Base-by-base conservation (phyloP, 1,139 yeast species). In the Arxiozyma telluris region DNA sequence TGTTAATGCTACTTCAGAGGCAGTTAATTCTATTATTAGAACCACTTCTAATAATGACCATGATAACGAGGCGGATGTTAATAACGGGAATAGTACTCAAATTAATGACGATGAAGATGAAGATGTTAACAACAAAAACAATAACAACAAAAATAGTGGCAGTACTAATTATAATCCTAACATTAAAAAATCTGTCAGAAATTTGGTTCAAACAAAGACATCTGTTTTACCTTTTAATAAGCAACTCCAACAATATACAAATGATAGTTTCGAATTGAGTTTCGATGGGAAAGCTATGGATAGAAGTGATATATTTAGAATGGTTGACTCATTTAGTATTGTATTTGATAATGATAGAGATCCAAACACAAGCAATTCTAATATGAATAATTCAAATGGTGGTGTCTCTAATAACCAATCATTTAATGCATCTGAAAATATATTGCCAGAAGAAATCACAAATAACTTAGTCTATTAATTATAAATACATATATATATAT, bases 281-380 rank as follows among this genome's bases (percentile, higher is more conserved):
- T 73, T 73, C 54, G 76, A 73, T 57, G 76, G 76, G 9, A 73
- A 73, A 55, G 76, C 76, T 2, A 62, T 73, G 67, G 73, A 72
- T 58, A 68, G 67, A 53, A 71, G 71, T 54, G 76, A 73, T 59
- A 59, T 72, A 21, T 71, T 72, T 48, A 67, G 71, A 45, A 64
- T 72, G 61, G 73, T 72, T 12, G 75, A 72, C 53, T 69, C 72
- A 5, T 69, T 68, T 51, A 66, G 66, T 47, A 59, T 65, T 17
- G 67, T 66, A 2, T 56, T 63, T 23, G 64, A 65, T 18, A 69
- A 66, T 44, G 66, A 66, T 21, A 65, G 56, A 27, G 56, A 56
- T 25, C 43, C 49, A 15, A 46, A 46, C 17, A 44, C 49, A 18
- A 46, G 42, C 11, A 46, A 46, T 38, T 27, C 49, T 9, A 50